These are phyloP conservation scores for Fusarium penzigii DNA, from an alignment of 2,329 filamentous ascomycete species.

Conservation along the genomic window DNA sequence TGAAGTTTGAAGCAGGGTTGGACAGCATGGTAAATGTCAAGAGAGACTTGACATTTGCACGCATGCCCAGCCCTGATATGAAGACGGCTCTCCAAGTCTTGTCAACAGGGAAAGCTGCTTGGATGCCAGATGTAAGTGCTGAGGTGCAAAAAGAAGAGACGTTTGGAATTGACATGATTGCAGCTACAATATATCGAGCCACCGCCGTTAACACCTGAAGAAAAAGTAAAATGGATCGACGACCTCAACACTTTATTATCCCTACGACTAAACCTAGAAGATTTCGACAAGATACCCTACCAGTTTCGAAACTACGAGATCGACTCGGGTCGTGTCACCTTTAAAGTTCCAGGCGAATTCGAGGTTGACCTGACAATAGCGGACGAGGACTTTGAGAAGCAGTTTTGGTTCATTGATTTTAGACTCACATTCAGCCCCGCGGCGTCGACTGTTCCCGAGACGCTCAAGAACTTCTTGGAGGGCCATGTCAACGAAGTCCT, in stretches of 20 bases:
- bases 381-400: constrained; percentile 77
- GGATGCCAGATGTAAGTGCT: constrained; percentile 72
- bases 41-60: constrained; percentile 67
- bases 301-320: constrained; percentile 78
- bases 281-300: constrained; percentile 73
- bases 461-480: constrained; percentile 68
- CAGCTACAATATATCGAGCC: constrained; percentile 77
- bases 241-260: constrained; percentile 83
- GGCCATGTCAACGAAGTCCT: constrained; percentile 71
- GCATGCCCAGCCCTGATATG: constrained; percentile 86
- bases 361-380: constrained; percentile 91
- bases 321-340: constrained; percentile 84
- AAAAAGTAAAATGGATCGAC: constrained; percentile 73
- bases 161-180: constrained; percentile 34
- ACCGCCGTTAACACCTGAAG: constrained; percentile 67
- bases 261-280: constrained; percentile 80
- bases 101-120: constrained; percentile 73
- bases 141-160: neutral
- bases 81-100: constrained; percentile 86
- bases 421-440: constrained; percentile 78
- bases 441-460: constrained; percentile 60
- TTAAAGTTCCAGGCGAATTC: constrained; percentile 80
- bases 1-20: constrained; percentile 60
- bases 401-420: constrained; percentile 94
- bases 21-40: constrained; percentile 71